Evolutionary conservation across 176 grass and related monocot species (phyloP), one percentile per base, ranked within the genome.

Genomic region (Guadua angustifolia): DNA sequence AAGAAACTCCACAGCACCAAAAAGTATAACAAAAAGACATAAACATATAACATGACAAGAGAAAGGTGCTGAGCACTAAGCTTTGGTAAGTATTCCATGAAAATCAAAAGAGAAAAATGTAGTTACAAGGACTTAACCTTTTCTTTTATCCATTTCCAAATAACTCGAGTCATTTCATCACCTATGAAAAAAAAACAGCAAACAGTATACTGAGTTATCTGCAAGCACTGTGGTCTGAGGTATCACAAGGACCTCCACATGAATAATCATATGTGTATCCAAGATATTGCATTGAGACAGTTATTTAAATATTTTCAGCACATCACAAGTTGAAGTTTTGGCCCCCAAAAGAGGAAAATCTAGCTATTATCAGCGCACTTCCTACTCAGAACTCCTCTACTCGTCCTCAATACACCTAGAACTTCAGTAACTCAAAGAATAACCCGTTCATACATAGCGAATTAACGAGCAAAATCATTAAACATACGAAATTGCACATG

Each of bases 111-210:
- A 46, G 14, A 72, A 46, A 17, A 72, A 46, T 82, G 46, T 39
- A 39, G 26, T 66, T 62, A 46, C 16, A 69, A 25, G 44, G 69
- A 60, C 42, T 29, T 72, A 61, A 97, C 95, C 92, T 97, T 97
- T 52, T 97, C 92, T 90, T 97, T 97, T 71, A 97, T 97, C 55
- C 82, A 89, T 86, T 92, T 91, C 95, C 95, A 97, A 77, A 97
- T 91, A 25, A 97, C 79, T 68, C 90, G 81, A 47, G 94, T 94
- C 94, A 92, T 97, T 84, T 97, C 94, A 74, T 92, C 90, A 40
- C 95, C 92, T 97, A 87, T 49, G 16, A 5, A 43, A 87, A 32
- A 39, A 5, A 39, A 5, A 39, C 38, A 38, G 6, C 38, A 39
- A 4, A 39, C 38, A 39, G 38, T 39, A 39, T 39, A 39, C 38